Conservation (phyloP, 2,329 filamentous ascomycete species). For the Sphaerostilbella broomeana region DNA sequence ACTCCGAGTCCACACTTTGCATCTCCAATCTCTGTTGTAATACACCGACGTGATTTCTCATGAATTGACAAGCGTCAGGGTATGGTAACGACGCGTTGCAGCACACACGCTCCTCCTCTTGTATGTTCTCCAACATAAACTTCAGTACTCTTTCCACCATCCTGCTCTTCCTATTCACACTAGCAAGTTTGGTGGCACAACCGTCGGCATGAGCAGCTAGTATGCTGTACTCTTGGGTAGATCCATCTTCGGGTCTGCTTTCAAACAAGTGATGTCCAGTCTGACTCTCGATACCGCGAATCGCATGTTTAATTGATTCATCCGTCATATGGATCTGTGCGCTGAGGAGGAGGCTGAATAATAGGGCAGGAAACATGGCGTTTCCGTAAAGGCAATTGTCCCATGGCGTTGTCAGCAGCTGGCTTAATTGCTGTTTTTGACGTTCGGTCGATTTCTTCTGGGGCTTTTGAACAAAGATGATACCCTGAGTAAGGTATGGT, state of each 20-base stretch:
- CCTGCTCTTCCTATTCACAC: conserved; percentile 30
- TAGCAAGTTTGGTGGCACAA: conserved; percentile 31
- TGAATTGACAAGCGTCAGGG: conserved; percentile 16
- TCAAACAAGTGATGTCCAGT: conserved; percentile 27
- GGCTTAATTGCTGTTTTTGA: no score
- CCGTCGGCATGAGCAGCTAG: conserved; percentile 31
- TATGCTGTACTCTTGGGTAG: conserved; percentile 23
- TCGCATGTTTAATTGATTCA: conserved; percentile 24
- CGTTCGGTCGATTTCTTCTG: no score
- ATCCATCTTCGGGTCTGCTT: conserved; percentile 13
- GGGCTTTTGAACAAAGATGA: conserved; percentile 25
- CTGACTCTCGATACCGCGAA: conserved; percentile 29
- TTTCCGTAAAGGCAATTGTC: conserved; percentile 20
- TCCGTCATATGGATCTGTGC: conserved; percentile 28
- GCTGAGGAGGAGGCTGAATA: conserved; percentile 28
- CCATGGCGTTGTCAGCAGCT: conserved; percentile 24
- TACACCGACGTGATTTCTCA: conserved; percentile 24
- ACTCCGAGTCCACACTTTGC: conserved; percentile 31
- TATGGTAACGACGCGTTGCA: no score
- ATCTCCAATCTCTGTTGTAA: conserved; percentile 28
- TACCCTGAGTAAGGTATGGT: conserved; percentile 21
- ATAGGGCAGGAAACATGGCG: conserved; percentile 31
- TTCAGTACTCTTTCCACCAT: conserved; percentile 28
- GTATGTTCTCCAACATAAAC: conserved; percentile 21
- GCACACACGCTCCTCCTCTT: conserved; percentile 3